Base-by-base conservation (phyloP, 139 green algal genomes). In the Trebouxia sp. region DNA sequence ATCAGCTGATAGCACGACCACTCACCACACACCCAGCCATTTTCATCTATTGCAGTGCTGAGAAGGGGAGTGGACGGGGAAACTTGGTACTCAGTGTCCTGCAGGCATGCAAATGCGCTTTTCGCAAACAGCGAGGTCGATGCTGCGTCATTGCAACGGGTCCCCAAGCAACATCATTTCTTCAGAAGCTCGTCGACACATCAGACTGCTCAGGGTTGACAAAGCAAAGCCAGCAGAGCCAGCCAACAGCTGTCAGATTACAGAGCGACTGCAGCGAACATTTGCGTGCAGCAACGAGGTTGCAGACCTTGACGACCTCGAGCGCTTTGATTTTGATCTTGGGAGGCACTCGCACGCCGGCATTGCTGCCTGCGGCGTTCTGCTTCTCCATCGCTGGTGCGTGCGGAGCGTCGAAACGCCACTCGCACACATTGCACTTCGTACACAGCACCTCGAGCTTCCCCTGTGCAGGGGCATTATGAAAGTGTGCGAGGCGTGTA, bases 11-110 rank as follows among this genome's bases (percentile, higher is more conserved):
- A 17, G 26, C 50, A 58, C 26, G 20, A 17, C 22, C 22, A 30
- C 92, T 88, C 75, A 96, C 93, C 93, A 79, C 90, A 96, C 1
- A 96, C 85, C 83, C 87, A 96, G 38, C 86, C 90, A 79, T 97
- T 97, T 41, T 95, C 86, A 20, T 90, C 81, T 14, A 97, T 86
- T 15, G 87, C 87, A 1, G 93, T 95, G 20, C 80, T 85, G 0
- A 96, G 86, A 20, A 97, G 69, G 12, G 91, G 92, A 0, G 90
- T 92, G 37, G 87, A 88, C 2, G 93, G 93, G 8, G 69, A 80
- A 9, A 83, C 76, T 35, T 47, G 65, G 65, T 70, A 80, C 83
- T 89, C 65, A 88, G n/a, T 84, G 83, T 84, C 89, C 88, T 77
- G 58, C 75, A 75, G 48, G 17, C 41, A 45, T 12, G 42, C 47